A percentile compares a stretch with the other conserved stretches of the same genome.
These are phyloP conservation scores for Fusarium tricinctum DNA, from an alignment of 2,329 filamentous ascomycete genomes.

Conservation along the genomic window DNA sequence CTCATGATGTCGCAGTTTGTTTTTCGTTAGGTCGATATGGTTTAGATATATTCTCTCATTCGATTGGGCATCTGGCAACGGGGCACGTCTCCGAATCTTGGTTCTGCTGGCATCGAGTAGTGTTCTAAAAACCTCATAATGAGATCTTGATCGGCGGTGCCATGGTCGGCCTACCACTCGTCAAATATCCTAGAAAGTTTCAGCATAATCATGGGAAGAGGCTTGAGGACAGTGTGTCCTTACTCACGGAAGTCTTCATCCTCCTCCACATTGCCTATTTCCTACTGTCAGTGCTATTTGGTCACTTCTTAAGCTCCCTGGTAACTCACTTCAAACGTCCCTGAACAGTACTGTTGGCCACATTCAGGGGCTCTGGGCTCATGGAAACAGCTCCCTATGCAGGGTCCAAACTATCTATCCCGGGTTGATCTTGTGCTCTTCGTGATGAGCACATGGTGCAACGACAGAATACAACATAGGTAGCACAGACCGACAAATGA, in stretches of 20 bases:
- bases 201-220: background rate
- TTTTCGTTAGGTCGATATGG: too few species aligned
- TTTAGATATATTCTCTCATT: background rate
- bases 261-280: background rate
- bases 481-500: too few species aligned
- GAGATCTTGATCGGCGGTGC: background rate
- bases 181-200: background rate
- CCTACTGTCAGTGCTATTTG: background rate
- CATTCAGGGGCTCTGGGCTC: background rate
- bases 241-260: background rate
- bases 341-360: background rate
- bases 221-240: background rate
- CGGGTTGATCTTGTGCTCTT: too few species aligned
- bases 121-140: too few species aligned
- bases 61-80: background rate
- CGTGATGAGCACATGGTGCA: too few species aligned
- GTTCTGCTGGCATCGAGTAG: background rate
- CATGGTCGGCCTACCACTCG: background rate
- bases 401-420: too few species aligned
- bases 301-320: too few species aligned
- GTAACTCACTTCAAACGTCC: rapidly evolving
- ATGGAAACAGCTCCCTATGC: too few species aligned
- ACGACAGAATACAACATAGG: too few species aligned
- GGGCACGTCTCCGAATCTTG: background rate
- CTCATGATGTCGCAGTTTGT: background rate